Evolutionary conservation across 176 grass and related monocot species (phyloP).

Genomic region (Paspalum vaginatum): DNA sequence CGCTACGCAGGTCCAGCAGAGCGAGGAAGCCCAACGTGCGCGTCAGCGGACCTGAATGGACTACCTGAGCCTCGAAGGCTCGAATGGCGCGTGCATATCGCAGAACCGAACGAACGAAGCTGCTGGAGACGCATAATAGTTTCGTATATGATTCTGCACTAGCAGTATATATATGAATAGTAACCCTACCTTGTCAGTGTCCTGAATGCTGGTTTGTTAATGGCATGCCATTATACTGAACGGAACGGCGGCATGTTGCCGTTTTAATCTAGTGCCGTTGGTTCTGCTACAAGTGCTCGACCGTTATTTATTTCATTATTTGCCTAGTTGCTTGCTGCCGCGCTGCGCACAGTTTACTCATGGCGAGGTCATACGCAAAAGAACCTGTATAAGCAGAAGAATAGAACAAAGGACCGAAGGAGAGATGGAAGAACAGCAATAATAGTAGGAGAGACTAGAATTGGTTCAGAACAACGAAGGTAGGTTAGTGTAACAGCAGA

Average conservation of each 20-base stretch:
- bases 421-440: no score
- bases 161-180: not conserved
- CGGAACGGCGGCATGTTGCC: not conserved
- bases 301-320: not conserved
- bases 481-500: no score
- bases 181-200: not conserved
- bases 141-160: not conserved
- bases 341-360: not conserved
- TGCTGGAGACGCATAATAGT: not conserved
- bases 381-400: no score
- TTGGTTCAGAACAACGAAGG: no score
- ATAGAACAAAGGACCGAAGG: no score
- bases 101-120: not conserved
- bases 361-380: not conserved
- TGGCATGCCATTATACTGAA: not conserved
- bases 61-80: not conserved
- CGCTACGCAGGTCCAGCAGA: not conserved
- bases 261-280: no score
- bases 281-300: not conserved
- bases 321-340: not conserved
- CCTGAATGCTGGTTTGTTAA: not conserved
- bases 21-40: not conserved
- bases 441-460: no score
- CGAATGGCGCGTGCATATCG: not conserved
- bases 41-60: slow-evolving; percentile 3